Conservation (phyloP, 805 yeast genomes). For the Yarrowia bubula region DNA sequence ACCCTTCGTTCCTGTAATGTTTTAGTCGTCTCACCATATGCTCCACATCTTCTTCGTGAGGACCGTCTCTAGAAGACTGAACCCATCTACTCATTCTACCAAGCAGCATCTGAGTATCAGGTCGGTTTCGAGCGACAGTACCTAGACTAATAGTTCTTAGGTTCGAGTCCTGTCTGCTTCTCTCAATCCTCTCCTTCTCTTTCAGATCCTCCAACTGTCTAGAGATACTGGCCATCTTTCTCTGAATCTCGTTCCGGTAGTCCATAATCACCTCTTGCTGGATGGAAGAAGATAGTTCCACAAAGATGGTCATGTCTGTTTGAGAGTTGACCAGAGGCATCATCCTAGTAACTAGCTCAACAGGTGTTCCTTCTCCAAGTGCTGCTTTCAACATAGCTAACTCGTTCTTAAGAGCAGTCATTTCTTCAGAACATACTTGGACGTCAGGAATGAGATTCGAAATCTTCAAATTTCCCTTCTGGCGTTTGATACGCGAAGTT, state of each 20-base stretch:
- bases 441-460: not conserved
- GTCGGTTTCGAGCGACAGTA: not conserved
- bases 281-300: slow-evolving; percentile 52
- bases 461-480: not conserved
- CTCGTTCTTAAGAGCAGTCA: not conserved
- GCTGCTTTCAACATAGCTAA: not conserved
- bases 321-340: slow-evolving; percentile 31
- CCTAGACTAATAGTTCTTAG: not conserved
- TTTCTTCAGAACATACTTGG: slow-evolving; percentile 1
- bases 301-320: slow-evolving; percentile 66
- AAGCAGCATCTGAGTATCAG: not conserved
- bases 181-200: slow-evolving; percentile 11
- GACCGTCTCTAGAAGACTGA: not conserved
- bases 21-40: not conserved
- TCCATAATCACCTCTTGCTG: slow-evolving; percentile 22
- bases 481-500: not conserved
- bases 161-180: not conserved
- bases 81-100: not conserved
- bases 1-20: not conserved
- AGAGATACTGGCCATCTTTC: slow-evolving; percentile 47
- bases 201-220: slow-evolving; percentile 7
- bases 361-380: not conserved
- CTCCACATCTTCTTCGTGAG: not conserved
- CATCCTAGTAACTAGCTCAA: not conserved
- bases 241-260: slow-evolving; percentile 48